phyloP scores from a whole-genome alignment of 202 grass and related monocot species.

The Panicum hallii region DNA sequence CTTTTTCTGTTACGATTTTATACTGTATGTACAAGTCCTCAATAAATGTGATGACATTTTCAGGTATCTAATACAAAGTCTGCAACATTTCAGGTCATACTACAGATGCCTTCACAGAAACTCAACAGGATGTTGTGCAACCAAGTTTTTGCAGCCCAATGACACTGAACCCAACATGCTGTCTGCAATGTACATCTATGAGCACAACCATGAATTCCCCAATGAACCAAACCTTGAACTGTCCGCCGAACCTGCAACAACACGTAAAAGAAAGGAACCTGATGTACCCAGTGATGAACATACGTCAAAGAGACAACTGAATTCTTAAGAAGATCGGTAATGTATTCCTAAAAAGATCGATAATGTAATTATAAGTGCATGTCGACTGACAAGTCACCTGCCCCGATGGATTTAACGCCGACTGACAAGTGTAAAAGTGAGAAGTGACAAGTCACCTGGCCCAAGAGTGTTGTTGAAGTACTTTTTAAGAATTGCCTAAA shows the following conservation, averaged over 20 bases:
- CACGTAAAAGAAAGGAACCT: conserved; percentile 16
- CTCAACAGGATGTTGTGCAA: not conserved
- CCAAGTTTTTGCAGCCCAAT: not conserved
- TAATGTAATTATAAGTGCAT: too few species aligned
- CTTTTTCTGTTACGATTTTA: not conserved
- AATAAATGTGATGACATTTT: not conserved
- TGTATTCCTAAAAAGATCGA: too few species aligned
- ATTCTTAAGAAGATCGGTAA: too few species aligned
- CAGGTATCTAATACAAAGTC: not conserved
- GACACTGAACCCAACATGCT: not conserved
- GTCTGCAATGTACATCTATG: not conserved
- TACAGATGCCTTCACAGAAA: not conserved
- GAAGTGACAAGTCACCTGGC: too few species aligned
- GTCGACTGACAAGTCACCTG: too few species aligned
- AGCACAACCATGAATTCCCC: conserved; percentile 1
- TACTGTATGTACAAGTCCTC: too few species aligned
- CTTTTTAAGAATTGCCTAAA: too few species aligned
- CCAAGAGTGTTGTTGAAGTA: too few species aligned
- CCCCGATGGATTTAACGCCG: too few species aligned
- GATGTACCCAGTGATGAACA: not conserved
- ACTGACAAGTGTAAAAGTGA: too few species aligned
- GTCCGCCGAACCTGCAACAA: not conserved
- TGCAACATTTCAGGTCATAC: not conserved
- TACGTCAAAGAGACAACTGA: not conserved
- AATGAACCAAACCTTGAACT: not conserved